phyloP scores from a whole-genome alignment of 805 yeast genomes.

The Komagataella pseudopastoris region DNA sequence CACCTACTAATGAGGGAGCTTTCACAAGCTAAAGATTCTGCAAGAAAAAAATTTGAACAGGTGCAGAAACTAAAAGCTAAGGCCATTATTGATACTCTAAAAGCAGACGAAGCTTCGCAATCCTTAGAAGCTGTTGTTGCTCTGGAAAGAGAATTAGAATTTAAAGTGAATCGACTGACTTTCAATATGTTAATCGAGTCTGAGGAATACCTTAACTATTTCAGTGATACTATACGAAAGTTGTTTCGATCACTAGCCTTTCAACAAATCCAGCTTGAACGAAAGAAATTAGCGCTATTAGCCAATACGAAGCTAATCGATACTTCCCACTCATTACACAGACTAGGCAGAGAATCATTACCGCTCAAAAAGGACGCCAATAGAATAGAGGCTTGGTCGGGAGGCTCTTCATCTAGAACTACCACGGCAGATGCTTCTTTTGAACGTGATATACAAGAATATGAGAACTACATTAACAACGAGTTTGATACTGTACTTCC shows the following conservation, averaged over 20 bases:
- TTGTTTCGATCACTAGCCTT: constrained; percentile 48
- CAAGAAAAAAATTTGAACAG: constrained; percentile 54
- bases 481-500: neutral
- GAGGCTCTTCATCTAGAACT: constrained; percentile 3
- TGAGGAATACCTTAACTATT: constrained; percentile 39
- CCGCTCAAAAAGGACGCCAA: constrained; percentile 15
- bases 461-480: constrained; percentile 3
- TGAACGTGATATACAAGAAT: neutral
- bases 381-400: neutral
- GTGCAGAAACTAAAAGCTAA: constrained; percentile 63
- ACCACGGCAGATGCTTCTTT: constrained; percentile 1
- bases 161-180: constrained; percentile 70
- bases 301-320: constrained; percentile 32
- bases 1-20: constrained; percentile 88
- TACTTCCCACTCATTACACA: constrained; percentile 33
- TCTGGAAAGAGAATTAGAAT: constrained; percentile 61
- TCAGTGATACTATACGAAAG: constrained; percentile 40
- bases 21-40: constrained; percentile 60
- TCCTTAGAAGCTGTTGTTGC: constrained; percentile 67
- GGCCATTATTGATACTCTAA: constrained; percentile 69
- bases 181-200: constrained; percentile 75
- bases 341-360: constrained; percentile 64
- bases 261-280: constrained; percentile 72
- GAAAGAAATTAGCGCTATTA: constrained; percentile 65
- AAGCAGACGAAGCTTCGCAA: constrained; percentile 81